These are phyloP conservation scores for Dentipellis fragilis DNA, from an alignment of 768 basidiomycete species.

Conservation along the genomic window DNA sequence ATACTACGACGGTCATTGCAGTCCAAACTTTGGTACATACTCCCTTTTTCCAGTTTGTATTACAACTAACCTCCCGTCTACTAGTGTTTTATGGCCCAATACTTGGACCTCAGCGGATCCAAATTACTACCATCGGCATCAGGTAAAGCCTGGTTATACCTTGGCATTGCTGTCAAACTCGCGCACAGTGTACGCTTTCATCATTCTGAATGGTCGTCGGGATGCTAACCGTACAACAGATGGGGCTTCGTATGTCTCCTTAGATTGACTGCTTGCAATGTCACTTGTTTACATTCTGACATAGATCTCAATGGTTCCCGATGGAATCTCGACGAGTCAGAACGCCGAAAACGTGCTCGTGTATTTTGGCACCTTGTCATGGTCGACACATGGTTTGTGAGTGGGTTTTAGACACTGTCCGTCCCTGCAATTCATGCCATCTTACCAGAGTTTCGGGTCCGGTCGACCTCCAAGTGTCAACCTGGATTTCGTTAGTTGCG, in stretches of 20 bases:
- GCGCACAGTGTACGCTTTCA: constrained; percentile 42
- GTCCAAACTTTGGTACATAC: constrained; percentile 45
- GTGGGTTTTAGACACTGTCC: background rate
- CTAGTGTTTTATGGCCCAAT: constrained; percentile 29
- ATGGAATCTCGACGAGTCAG: constrained; percentile 44
- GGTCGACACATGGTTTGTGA: constrained; percentile 52
- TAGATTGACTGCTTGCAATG: background rate
- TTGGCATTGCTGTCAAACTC: constrained; percentile 50
- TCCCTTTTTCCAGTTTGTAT: background rate
- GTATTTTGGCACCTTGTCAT: constrained; percentile 65
- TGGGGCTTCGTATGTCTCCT: constrained; percentile 39
- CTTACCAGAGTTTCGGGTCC: constrained; percentile 17
- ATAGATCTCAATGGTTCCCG: constrained; percentile 50
- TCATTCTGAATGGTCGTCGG: background rate
- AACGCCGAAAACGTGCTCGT: constrained; percentile 37
- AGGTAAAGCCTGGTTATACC: constrained; percentile 42
- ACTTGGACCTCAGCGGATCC: constrained; percentile 46
- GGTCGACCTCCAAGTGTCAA: constrained; percentile 18
- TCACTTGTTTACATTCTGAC: too few relatives aligned
- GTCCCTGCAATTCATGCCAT: background rate
- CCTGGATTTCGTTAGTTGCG: constrained; percentile 17
- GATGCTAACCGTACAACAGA: constrained; percentile 17
- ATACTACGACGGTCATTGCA: constrained; percentile 42
- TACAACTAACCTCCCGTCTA: constrained; percentile 12
- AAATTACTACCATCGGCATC: constrained; percentile 30